Evolutionary conservation across 352 stramenopile species (phyloP).

Genomic region (Blastocystis sp.): DNA sequence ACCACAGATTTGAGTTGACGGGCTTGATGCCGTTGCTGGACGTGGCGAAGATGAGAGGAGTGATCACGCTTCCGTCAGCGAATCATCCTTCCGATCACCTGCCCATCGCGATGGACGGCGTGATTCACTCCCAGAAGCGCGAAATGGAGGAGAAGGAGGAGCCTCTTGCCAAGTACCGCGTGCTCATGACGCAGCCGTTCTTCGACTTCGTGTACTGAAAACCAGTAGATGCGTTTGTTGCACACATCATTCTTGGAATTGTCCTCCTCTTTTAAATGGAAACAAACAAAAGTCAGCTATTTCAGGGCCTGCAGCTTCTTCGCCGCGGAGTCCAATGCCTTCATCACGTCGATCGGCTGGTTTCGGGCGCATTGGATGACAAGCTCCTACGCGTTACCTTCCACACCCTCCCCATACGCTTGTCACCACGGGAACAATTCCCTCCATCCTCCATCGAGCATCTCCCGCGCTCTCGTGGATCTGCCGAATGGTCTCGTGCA

Average conservation of each 20-base stretch:
- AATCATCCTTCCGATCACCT: neutral
- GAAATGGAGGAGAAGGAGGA: neutral
- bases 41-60: neutral
- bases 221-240: no score
- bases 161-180: neutral
- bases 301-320: no score
- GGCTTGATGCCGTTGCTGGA: neutral
- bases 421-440: conserved; percentile 17
- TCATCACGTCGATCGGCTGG: conserved; percentile 23
- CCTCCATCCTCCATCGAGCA: conserved; percentile 5
- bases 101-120: neutral
- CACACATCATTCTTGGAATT: no score
- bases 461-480: conserved; percentile 6
- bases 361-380: conserved; percentile 56
- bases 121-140: neutral
- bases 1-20: neutral
- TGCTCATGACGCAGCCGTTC: neutral
- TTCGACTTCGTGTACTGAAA: neutral
- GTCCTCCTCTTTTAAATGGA: no score
- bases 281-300: no score
- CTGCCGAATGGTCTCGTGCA: conserved; percentile 54
- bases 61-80: neutral
- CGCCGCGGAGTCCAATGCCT: conserved; percentile 21
- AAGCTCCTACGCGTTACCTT: neutral
- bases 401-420: neutral